Conservation (phyloP, 139 green algal species). For the Chlamydomonas sphaeroides region DNA sequence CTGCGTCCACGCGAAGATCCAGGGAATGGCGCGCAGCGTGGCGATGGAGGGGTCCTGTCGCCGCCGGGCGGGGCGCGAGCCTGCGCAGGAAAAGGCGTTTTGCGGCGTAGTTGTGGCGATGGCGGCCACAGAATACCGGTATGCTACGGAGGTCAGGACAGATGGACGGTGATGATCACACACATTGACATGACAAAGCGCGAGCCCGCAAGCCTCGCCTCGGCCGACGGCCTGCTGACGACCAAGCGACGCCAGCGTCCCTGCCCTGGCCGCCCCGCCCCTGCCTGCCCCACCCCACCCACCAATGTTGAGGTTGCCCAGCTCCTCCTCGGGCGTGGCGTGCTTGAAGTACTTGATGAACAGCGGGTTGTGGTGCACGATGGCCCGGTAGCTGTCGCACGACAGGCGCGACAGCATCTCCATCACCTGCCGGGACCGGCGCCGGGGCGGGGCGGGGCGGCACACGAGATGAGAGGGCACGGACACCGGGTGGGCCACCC, state of each 20-base stretch:
- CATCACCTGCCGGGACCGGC: no score
- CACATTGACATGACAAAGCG: no score
- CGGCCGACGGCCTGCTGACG: no score
- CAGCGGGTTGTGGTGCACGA: conserved; percentile 83
- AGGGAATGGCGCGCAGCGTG: conserved; percentile 96
- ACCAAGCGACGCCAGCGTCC: no score
- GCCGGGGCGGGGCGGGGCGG: no score
- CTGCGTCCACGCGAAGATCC: conserved; percentile 99
- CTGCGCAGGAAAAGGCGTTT: conserved; percentile 3
- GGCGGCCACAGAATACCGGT: no score
- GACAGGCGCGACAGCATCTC: conserved; percentile 32
- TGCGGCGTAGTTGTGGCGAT: no score
- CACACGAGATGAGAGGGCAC: no score
- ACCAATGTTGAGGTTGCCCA: conserved; percentile 98
- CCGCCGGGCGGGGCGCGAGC: conserved; percentile 50
- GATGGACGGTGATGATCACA: no score
- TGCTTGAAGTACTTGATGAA: conserved; percentile 95
- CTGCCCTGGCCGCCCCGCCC: neutral
- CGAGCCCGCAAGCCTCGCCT: no score
- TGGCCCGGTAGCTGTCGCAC: conserved; percentile 74
- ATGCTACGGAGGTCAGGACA: no score
- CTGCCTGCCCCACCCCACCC: neutral
- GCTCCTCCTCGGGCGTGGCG: conserved; percentile 92
- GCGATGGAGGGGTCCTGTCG: conserved; percentile 62
- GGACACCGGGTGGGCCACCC: no score